Evolutionary conservation across 2,329 filamentous ascomycete species (phyloP).

Genomic region (Aspergillus aculeatinus): DNA sequence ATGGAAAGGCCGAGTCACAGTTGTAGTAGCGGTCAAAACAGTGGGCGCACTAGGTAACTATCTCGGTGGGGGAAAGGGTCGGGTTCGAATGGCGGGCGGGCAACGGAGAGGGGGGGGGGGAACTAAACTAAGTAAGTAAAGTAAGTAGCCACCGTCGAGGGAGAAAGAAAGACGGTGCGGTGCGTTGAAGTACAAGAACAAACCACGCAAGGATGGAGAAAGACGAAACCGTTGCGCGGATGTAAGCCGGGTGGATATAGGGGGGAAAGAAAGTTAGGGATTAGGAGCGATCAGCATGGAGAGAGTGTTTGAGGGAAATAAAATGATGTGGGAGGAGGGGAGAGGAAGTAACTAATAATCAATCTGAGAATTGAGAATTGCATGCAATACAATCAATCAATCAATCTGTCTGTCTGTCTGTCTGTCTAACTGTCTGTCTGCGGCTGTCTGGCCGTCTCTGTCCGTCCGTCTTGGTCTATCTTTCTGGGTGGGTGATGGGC

Average conservation of each 20-base stretch:
- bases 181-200: too few relatives aligned
- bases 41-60: slow-evolving; percentile 21
- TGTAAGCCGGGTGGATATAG: neutral
- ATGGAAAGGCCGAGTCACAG: slow-evolving; percentile 17
- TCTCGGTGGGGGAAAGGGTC: slow-evolving; percentile 15
- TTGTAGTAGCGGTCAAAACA: slow-evolving; percentile 31
- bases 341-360: slow-evolving; percentile 2
- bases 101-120: neutral
- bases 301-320: neutral
- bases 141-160: slow-evolving; percentile 14
- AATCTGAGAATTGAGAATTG: neutral
- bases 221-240: neutral
- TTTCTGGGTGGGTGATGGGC: too few relatives aligned
- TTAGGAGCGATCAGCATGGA: slow-evolving; percentile 10
- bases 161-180: neutral
- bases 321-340: neutral
- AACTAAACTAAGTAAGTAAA: slow-evolving; percentile 5
- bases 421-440: neutral
- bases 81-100: slow-evolving; percentile 6
- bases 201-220: slow-evolving; percentile 7
- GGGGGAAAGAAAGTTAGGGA: slow-evolving; percentile 15
- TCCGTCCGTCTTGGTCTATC: neutral
- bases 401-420: neutral
- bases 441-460: neutral
- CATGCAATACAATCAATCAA: slow-evolving; percentile 1